Evolutionary conservation across 73 alveolate genomes (phyloP), one percentile per base, ranked within the genome.

Genomic region (Breviolum minutum): DNA sequence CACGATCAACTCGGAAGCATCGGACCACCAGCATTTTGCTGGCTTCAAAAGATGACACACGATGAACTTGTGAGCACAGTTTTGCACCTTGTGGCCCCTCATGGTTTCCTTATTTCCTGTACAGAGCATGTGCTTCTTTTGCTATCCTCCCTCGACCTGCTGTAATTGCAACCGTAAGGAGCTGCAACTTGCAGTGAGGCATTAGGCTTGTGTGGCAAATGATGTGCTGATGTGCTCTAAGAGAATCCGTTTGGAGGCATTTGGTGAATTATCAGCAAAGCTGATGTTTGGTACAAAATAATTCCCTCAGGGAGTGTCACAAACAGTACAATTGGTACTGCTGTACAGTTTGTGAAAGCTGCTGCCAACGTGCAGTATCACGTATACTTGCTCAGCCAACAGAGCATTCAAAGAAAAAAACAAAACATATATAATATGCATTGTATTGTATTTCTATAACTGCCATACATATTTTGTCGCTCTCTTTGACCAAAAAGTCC

Each of bases 1-100:
- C 85, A 8, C 85, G 63, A 27, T 76, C 85, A n/a, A 76, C 13
- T 76, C 20, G 85, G 24, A 76, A 76, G 85, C 85, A 61, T 76
- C 62, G 26, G 16, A 76, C 85, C 85, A 76, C 62, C 85, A 76
- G 63, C 62, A 27, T 76, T 27, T 19, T 76, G 17, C 63, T 71
- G 30, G 54, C 54, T 40, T 40, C 54, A 40, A 40, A 20, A 71
- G 40, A 13, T 20, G 81, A 8, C 48, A 5, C 7, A n/a, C n/a
- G 10, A 20, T 22, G 81, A 71, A 76, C 54, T 40, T 40, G 54
- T 40, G 54, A 40, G 54, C 54, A 40, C 54, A 40, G n/a, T 3
- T 3, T 40, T 40, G 54, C 54, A 40, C n/a, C n/a, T n/a, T 40
- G 54, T 40, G 54, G 54, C 54, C 54, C 54, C 54, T 71, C 81